Evolutionary conservation across 2,329 filamentous ascomycete genomes (phyloP).

Genomic region (Cercospora brassicicola): DNA sequence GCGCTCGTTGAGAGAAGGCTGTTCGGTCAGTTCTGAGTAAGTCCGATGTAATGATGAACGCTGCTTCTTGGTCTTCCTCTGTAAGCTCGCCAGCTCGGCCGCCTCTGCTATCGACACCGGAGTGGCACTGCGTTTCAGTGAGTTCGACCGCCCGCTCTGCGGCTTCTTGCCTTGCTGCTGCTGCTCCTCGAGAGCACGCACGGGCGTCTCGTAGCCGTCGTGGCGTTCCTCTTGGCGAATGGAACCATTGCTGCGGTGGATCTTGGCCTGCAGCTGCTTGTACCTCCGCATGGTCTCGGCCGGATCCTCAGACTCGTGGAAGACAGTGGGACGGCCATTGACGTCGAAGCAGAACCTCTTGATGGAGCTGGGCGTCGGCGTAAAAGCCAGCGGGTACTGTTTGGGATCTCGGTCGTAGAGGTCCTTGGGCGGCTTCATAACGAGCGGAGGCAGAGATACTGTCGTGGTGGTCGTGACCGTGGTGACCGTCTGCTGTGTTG

Average conservation of each 20-base stretch:
- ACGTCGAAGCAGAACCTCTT: constrained; percentile 74
- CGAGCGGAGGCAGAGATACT: constrained; percentile 76
- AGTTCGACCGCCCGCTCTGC: constrained; percentile 32
- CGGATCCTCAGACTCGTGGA: constrained; percentile 62
- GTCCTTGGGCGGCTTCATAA: constrained; percentile 70
- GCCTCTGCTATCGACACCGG: constrained; percentile 57
- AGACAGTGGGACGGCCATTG: constrained; percentile 60
- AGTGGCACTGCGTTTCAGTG: constrained; percentile 50
- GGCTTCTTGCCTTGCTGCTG: constrained; percentile 24
- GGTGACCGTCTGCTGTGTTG: constrained; percentile 67
- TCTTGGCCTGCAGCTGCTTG: constrained; percentile 33
- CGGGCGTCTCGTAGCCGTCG: constrained; percentile 32
- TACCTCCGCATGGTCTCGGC: constrained; percentile 52
- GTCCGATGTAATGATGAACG: constrained; percentile 40
- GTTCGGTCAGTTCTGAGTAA: constrained; percentile 32
- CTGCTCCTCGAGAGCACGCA: constrained; percentile 20
- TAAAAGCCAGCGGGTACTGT: constrained; percentile 82
- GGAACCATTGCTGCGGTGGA: constrained; percentile 33
- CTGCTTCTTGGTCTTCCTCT: constrained; percentile 54
- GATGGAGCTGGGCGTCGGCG: constrained; percentile 77
- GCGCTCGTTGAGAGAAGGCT: constrained; percentile 33
- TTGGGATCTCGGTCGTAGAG: constrained; percentile 76
- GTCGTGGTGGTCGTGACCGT: constrained; percentile 92
- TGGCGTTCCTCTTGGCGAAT: constrained; percentile 32
- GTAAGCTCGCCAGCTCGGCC: constrained; percentile 51